Evolutionary conservation across 768 basidiomycete genomes (phyloP).

Genomic region (Russula ochroleuca): DNA sequence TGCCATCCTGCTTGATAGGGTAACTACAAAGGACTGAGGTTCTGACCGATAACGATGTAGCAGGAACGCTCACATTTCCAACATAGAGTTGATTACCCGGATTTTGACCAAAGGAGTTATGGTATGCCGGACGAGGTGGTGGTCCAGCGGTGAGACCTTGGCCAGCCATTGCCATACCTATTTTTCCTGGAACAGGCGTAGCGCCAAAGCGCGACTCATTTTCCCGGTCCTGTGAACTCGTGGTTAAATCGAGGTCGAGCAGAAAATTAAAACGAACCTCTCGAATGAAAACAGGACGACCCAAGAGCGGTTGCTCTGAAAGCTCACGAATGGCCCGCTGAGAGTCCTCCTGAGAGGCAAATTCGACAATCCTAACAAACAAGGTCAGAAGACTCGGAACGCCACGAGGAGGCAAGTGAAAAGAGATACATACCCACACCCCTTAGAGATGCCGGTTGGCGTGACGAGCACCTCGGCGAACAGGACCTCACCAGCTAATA

Average conservation of each 20-base stretch:
- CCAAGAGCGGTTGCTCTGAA: slow-evolving; percentile 84
- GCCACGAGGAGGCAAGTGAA: background rate
- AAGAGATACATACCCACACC: slow-evolving; percentile 81
- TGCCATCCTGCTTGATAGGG: slow-evolving; percentile 99
- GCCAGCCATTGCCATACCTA: slow-evolving; percentile 95
- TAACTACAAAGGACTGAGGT: slow-evolving; percentile 46
- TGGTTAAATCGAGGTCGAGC: slow-evolving; percentile 5
- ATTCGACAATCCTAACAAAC: slow-evolving; percentile 83
- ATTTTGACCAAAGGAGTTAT: slow-evolving; percentile 66
- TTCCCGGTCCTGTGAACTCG: slow-evolving; percentile 77
- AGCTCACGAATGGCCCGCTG: slow-evolving; percentile 87
- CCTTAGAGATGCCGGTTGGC: slow-evolving; percentile 94
- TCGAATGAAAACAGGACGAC: slow-evolving; percentile 92
- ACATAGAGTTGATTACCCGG: slow-evolving; percentile 94
- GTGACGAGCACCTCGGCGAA: slow-evolving; percentile 99
- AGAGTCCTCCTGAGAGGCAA: slow-evolving; percentile 81
- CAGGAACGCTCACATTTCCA: slow-evolving; percentile 62
- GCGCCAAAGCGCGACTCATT: slow-evolving; percentile 93
- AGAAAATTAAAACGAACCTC: slow-evolving; percentile 55
- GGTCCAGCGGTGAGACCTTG: slow-evolving; percentile 75
- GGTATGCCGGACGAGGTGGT: slow-evolving; percentile 77
- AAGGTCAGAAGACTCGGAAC: slow-evolving; percentile 29
- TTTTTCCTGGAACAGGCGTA: slow-evolving; percentile 92
- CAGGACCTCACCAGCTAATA: slow-evolving; percentile 98
- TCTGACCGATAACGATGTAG: background rate